Conservation (phyloP, 2,329 filamentous ascomycete species). For the Fusarium begoniae region DNA sequence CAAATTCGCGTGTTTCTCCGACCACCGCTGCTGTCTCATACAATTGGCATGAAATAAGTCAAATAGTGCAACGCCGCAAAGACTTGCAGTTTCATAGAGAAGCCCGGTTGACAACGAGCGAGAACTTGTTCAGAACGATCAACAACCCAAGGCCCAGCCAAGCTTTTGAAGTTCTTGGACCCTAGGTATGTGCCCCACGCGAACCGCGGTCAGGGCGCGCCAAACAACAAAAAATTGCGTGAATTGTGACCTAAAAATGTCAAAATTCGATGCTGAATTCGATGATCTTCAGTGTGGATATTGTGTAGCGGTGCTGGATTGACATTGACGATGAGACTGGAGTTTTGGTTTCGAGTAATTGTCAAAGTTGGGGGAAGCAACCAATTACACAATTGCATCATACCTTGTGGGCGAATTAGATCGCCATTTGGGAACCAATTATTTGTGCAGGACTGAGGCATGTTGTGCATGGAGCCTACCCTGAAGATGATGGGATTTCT, state of each 20-base stretch:
- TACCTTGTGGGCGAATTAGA: conserved; percentile 34
- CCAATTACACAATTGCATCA: conserved; percentile 42
- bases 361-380: conserved; percentile 7
- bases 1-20: conserved; percentile 12
- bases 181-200: conserved; percentile 31
- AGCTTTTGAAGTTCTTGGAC: conserved; percentile 22
- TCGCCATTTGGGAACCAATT: conserved; percentile 41
- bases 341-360: conserved; percentile 26
- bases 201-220: conserved; percentile 29
- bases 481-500: neutral
- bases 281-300: conserved; percentile 5
- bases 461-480: conserved; percentile 9
- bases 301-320: conserved; percentile 6
- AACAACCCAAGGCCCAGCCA: conserved; percentile 15
- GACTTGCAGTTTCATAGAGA: neutral
- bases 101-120: neutral
- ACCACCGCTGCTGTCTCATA: neutral
- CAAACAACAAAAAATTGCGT: neutral
- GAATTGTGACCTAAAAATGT: conserved; percentile 1
- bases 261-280: conserved; percentile 8
- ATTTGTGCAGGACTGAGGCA: conserved; percentile 10
- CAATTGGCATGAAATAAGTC: neutral
- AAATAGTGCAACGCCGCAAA: neutral
- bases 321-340: conserved; percentile 28
- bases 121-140: neutral